Base-by-base conservation (phyloP, 441 rosid species). In the Theobroma grandiflorum region DNA sequence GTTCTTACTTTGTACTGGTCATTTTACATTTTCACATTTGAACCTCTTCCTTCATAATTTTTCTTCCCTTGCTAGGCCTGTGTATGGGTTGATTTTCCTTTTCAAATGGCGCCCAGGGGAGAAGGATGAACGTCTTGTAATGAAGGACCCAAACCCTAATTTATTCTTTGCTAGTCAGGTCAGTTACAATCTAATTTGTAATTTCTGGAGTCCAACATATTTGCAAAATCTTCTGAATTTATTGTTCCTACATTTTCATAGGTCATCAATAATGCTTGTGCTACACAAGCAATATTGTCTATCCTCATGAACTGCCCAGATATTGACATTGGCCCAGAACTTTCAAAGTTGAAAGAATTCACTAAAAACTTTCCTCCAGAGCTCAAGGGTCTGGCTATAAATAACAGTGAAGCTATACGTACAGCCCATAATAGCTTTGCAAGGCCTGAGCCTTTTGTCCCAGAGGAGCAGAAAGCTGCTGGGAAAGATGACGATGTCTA, bases 81-180 rank as follows among this genome's bases (percentile, higher is more conserved):
- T 96, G 33, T 94, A 93, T 62, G 99, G 99, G 79, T 84, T 96
- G 92, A 89, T 96, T 83, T 96, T 96, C 89, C 98, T 96, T 82
- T 96, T 96, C 93, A 96, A 96, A 85, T 96, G 98, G 99, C 93
- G 93, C 64, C 94, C 96, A 4, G 99, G 95, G 43, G 99, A 91
- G 75, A 94, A 91, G 82, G 98, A 96, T 79, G 96, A 92, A 69
- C 97, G 96, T 49, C 89, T 87, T 82, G 96, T 91, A 63, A 88
- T 93, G 37, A 92, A 90, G 80, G 99, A 96, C 88, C 91, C 92
- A 35, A 91, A 88, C 72, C 89, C 94, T 12, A 89, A 94, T 84
- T 84, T 96, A 53, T 94, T 96, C 79, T 96, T 94, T 35, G 99
- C 99, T 74, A 93, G 92, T 85, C 99, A 96, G 98, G 99, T 94